Conservation (phyloP, 306 rosid genomes). For the Parietaria judaica region DNA sequence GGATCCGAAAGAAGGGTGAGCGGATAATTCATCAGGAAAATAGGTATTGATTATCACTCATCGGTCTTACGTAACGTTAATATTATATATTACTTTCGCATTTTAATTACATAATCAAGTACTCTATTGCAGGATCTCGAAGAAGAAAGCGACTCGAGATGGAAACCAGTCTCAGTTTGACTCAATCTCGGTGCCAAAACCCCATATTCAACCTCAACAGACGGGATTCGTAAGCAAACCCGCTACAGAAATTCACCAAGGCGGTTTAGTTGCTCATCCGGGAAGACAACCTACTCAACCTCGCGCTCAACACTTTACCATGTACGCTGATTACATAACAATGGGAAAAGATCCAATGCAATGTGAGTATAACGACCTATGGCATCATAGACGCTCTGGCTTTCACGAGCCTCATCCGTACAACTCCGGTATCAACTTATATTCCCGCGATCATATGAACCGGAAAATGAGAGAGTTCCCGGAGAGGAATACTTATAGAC, state of each 20-base stretch:
- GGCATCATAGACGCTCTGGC: conserved; percentile 3
- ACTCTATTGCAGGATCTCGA: conserved; percentile 41
- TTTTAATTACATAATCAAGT: conserved; percentile 3
- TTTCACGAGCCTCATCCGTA: neutral
- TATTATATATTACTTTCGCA: neutral
- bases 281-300: conserved; percentile 3
- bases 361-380: conserved; percentile 14
- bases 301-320: neutral
- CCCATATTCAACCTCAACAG: conserved; percentile 15
- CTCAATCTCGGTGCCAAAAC: conserved; percentile 15
- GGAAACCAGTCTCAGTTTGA: conserved; percentile 28
- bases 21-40: conserved; percentile 30
- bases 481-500: conserved; percentile 16
- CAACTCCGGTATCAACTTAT: conserved; percentile 7
- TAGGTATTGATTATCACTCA: conserved; percentile 30
- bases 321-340: neutral
- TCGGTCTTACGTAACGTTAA: neutral
- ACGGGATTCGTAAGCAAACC: conserved; percentile 2
- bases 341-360: neutral
- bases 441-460: conserved; percentile 9
- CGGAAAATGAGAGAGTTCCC: conserved; percentile 12
- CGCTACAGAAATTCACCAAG: conserved; percentile 8
- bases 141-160: conserved; percentile 18
- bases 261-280: neutral
- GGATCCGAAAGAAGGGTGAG: conserved; percentile 50